Evolutionary conservation across 2,329 filamentous ascomycete species (phyloP).

Genomic region (Verticillium nonalfalfae): DNA sequence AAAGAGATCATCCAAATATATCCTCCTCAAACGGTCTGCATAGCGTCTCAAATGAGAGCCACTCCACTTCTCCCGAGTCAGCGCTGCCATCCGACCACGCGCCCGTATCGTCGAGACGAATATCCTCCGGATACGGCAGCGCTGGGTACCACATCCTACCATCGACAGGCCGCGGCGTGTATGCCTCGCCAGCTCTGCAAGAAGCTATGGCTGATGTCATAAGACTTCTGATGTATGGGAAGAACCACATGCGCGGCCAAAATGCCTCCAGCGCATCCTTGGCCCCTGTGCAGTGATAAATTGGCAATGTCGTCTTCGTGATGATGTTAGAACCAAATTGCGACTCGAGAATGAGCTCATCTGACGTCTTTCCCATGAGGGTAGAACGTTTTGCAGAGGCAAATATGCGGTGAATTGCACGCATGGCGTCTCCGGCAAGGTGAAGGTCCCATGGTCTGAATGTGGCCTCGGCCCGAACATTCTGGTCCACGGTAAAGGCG

Average conservation of each 20-base stretch:
- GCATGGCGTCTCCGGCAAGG: conserved; percentile 23
- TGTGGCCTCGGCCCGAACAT: conserved; percentile 11
- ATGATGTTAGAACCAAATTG: conserved; percentile 28
- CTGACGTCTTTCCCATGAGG: conserved; percentile 15
- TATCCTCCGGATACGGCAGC: conserved; percentile 6
- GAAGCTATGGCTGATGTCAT: conserved; percentile 19
- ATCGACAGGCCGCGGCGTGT: conserved; percentile 20
- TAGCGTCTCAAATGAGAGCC: conserved; percentile 9
- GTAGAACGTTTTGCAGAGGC: conserved; percentile 19
- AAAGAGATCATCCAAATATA: conserved; percentile 4
- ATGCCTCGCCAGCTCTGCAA: conserved; percentile 14
- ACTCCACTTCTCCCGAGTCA: conserved; percentile 6
- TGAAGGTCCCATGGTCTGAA: conserved; percentile 22
- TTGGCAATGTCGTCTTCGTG: conserved; percentile 25
- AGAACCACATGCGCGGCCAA: conserved; percentile 31
- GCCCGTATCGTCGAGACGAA: conserved; percentile 7
- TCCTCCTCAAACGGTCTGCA: conserved; percentile 7
- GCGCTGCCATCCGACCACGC: conserved; percentile 12
- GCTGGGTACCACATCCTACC: conserved; percentile 21
- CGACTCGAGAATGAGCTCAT: conserved; percentile 22
- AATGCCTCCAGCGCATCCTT: conserved; percentile 24
- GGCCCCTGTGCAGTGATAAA: conserved; percentile 31
- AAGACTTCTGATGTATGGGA: conserved; percentile 22
- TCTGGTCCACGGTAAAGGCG: conserved; percentile 15
- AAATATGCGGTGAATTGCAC: conserved; percentile 21